A percentile compares a stretch with the other conserved stretches of the same genome.
These are phyloP conservation scores for Leishmania amazonensis DNA, from an alignment of 208 protist species.

Conservation along the genomic window DNA sequence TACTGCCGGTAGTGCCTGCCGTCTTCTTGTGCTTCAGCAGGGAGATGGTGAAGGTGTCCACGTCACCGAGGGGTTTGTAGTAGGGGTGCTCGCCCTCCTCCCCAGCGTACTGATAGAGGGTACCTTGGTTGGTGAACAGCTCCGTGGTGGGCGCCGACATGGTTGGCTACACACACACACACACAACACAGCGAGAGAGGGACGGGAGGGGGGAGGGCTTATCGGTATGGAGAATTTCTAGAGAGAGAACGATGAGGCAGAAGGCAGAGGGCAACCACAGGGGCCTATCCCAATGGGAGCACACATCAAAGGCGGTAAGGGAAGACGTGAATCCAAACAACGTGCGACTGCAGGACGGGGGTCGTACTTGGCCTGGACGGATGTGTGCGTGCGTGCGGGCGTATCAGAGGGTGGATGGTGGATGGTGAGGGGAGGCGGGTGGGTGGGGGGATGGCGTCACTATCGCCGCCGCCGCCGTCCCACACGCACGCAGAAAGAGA, in stretches of 20 bases:
- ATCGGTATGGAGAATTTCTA: background rate
- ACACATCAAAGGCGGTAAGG: no score
- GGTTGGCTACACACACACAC: background rate
- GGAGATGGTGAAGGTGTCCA: conserved; percentile 20
- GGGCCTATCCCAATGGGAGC: no score
- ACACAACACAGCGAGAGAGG: background rate
- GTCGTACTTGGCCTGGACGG: background rate
- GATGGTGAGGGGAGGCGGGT: background rate
- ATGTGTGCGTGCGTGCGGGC: background rate
- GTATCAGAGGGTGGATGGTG: background rate
- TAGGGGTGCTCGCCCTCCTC: conserved; percentile 17
- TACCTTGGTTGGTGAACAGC: conserved; percentile 43
- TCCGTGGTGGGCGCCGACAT: conserved; percentile 7
- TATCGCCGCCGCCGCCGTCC: background rate
- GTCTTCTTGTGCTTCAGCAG: conserved; percentile 23
- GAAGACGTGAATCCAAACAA: background rate
- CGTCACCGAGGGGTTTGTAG: conserved; percentile 42
- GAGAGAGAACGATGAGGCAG: background rate
- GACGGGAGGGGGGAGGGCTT: background rate
- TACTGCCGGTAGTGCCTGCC: background rate
- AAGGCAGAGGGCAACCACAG: background rate
- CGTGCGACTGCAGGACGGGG: background rate
- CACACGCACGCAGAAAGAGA: background rate
- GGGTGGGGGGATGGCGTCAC: background rate
- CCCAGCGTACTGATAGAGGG: conserved; percentile 41